These are phyloP conservation scores for Penicillium sp. DNA, from an alignment of 2,329 filamentous ascomycete species.

Conservation along the genomic window DNA sequence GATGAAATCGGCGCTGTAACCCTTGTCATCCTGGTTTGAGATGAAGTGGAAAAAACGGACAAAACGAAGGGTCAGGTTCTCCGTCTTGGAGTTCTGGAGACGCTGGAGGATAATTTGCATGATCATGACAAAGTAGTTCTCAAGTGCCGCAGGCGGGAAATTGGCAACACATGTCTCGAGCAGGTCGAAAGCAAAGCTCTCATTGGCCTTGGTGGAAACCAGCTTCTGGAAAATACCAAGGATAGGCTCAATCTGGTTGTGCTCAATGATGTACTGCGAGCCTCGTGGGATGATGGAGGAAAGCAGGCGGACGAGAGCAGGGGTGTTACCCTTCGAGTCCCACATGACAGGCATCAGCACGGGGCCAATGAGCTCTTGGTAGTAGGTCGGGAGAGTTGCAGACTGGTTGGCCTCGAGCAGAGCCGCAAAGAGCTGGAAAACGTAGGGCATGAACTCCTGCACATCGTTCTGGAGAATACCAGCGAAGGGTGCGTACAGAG, in stretches of 20 bases:
- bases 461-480: constrained; percentile 79
- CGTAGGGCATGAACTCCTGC: constrained; percentile 91
- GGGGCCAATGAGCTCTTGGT: constrained; percentile 74
- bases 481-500: constrained; percentile 81
- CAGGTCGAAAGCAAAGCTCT: constrained; percentile 85
- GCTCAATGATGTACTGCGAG: constrained; percentile 69
- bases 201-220: constrained; percentile 77
- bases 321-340: constrained; percentile 91
- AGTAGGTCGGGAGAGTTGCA: constrained; percentile 76
- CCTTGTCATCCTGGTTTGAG: constrained; percentile 73
- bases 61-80: constrained; percentile 83
- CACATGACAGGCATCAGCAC: constrained; percentile 81
- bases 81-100: constrained; percentile 71
- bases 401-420: constrained; percentile 83
- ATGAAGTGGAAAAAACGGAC: constrained; percentile 94
- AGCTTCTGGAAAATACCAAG: constrained; percentile 97
- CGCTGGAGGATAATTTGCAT: constrained; percentile 78
- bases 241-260: constrained; percentile 82
- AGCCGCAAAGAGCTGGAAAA: constrained; percentile 92
- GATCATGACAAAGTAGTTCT: constrained; percentile 77
- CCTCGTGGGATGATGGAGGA: constrained; percentile 81
- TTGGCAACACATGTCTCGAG: constrained; percentile 76
- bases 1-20: constrained; percentile 91
- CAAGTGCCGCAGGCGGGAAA: constrained; percentile 68
- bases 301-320: constrained; percentile 82